Conservation (phyloP, 108 stramenopile species). For the Epipyxis sp. region DNA sequence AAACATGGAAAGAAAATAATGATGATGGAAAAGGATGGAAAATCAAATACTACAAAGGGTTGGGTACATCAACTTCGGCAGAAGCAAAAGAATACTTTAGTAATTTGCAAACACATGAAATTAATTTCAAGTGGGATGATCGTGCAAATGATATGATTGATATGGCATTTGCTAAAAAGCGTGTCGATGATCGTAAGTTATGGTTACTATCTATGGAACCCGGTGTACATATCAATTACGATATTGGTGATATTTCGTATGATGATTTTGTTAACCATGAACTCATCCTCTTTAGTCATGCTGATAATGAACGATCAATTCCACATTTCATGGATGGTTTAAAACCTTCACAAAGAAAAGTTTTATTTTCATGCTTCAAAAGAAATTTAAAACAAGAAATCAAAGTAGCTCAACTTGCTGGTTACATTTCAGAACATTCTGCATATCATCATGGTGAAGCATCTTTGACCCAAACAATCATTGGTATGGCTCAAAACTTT, state of each 20-base stretch:
- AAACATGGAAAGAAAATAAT: constrained; percentile 8
- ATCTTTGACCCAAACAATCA: constrained; percentile 85
- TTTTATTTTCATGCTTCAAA: constrained; percentile 96
- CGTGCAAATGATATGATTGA: constrained; percentile 75
- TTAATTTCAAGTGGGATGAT: constrained; percentile 51
- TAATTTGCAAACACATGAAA: constrained; percentile 56
- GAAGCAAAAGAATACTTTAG: constrained; percentile 82
- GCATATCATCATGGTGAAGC: constrained; percentile 99
- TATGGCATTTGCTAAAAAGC: constrained; percentile 93
- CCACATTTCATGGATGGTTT: constrained; percentile 92
- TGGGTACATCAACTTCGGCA: constrained; percentile 88
- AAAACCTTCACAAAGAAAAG: constrained; percentile 98
- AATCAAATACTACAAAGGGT: constrained; percentile 95
- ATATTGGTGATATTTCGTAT: constrained; percentile 62
- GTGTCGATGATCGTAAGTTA: constrained; percentile 85
- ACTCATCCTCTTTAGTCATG: constrained; percentile 87
- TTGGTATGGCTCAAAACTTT: constrained; percentile 94
- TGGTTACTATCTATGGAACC: constrained; percentile 75
- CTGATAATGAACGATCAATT: constrained; percentile 90
- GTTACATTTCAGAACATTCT: constrained; percentile 65
- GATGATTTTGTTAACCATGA: constrained; percentile 93
- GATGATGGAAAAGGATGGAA: constrained; percentile 88
- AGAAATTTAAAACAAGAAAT: constrained; percentile 94
- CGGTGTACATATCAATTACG: constrained; percentile 85
- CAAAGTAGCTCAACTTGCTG: constrained; percentile 84